Conservation (phyloP, 352 stramenopile species). For the Phytophthora meadii region DNA sequence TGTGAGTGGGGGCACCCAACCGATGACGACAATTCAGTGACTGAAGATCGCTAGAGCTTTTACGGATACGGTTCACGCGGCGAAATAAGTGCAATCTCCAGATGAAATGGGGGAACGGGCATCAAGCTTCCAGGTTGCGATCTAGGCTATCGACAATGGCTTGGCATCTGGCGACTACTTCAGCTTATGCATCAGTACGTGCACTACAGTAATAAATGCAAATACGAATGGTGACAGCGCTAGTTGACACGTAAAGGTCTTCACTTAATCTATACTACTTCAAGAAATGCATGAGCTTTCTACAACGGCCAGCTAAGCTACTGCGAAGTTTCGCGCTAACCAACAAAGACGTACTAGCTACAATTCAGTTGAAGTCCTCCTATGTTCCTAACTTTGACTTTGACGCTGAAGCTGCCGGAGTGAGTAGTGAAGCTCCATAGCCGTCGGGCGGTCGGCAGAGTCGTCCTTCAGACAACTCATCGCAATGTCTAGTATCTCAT, state of each 20-base stretch:
- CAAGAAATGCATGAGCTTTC: too few species aligned
- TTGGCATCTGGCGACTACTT: too few species aligned
- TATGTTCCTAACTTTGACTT: conserved; percentile 16
- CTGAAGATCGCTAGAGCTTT: not conserved
- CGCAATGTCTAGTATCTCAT: conserved; percentile 48
- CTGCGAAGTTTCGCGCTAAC: not conserved
- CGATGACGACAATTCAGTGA: not conserved
- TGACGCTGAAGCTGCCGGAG: conserved; percentile 46
- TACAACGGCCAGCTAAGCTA: too few species aligned
- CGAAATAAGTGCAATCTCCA: conserved; percentile 22
- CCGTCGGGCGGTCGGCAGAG: conserved; percentile 51
- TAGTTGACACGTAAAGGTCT: too few species aligned
- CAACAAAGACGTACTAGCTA: conserved; percentile 2
- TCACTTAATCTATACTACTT: too few species aligned
- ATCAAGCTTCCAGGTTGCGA: conserved; percentile 5
- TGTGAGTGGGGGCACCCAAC: not conserved
- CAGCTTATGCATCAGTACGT: too few species aligned
- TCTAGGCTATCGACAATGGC: too few species aligned
- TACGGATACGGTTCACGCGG: conserved; percentile 11
- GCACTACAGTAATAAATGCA: too few species aligned
- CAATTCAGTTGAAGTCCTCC: conserved; percentile 10
- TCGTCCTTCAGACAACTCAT: conserved; percentile 54
- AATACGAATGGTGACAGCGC: too few species aligned
- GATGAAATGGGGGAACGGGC: conserved; percentile 19
- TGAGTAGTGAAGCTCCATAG: conserved; percentile 70